Base-by-base conservation (phyloP, 768 basidiomycete species). In the Termitomyces sp. region DNA sequence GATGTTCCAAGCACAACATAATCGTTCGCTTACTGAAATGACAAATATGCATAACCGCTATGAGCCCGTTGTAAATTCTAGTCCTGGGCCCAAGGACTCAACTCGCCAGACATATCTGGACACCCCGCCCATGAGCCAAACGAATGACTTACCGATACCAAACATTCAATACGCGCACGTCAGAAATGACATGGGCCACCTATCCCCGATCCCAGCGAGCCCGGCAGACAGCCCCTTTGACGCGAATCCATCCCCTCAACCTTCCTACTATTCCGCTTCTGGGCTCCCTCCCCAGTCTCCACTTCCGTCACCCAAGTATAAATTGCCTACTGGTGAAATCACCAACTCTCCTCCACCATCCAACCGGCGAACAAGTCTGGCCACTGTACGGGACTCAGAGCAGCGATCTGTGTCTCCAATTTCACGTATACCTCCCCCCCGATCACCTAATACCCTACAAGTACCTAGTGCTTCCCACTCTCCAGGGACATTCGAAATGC, bases 191-290 rank as follows among this genome's bases (percentile, higher is more conserved):
- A 40, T 56, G 42, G 54, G 55, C 8, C 62, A 64, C 53, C 60
- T 71, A 10, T 65, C 68, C 30, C 68, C 71, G 19, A 59, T 57
- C n/a, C 62, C 66, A 3, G 45, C 59, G 35, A 60, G 62, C 26
- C 63, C 66, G 4, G 45, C 61, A 40, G 59, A 59, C 34, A 58
- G 47, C 58, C 62, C 65, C 46, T 37, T 57, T 19, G 62, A 60
- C 35, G 59, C 56, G 42, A 62, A 62, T 30, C 68, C 58, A 24
- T 76, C 75, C 2, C 78, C 79, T 3, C 73, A 70, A 22, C 68
- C 69, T 9, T 89, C 89, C 17, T 88, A 87, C 62, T 90, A 90
- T 65, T 87, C 88, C 19, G 79, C 74, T 6, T 86, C 78, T 5
- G 84, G 87, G 38, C 73, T 90, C 24, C 84, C 87, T 1, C 63